Evolutionary conservation across 441 rosid species (phyloP).

Genomic region (Pelargonium exstipulatum): DNA sequence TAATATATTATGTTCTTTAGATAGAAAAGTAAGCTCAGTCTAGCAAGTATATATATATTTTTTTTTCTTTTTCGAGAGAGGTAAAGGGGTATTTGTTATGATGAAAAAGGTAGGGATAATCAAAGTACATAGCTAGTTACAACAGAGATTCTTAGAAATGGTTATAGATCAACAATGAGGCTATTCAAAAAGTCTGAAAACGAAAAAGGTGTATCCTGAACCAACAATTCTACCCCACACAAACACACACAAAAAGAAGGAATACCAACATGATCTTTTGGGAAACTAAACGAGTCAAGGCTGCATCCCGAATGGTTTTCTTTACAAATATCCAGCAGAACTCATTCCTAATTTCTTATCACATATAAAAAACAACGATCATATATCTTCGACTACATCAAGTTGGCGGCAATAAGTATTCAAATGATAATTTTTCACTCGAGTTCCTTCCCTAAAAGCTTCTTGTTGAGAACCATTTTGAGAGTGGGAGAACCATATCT

Average conservation of each 20-base stretch:
- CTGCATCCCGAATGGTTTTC: background rate
- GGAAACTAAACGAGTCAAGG: background rate
- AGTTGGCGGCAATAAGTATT: background rate
- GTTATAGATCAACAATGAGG: background rate
- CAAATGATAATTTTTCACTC: background rate
- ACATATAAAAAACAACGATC: background rate
- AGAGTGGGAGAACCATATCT: background rate
- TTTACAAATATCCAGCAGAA: background rate
- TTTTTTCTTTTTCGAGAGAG: too few relatives aligned
- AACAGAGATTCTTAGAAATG: background rate
- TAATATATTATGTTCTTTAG: background rate
- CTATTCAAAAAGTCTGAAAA: background rate
- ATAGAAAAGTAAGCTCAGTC: background rate
- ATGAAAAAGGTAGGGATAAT: background rate
- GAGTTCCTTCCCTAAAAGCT: background rate
- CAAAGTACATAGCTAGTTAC: background rate
- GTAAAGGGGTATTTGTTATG: background rate
- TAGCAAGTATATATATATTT: background rate
- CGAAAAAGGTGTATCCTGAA: background rate
- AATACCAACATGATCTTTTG: too few relatives aligned
- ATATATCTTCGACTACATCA: background rate
- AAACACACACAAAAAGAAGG: background rate
- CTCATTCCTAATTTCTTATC: background rate
- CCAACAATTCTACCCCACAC: background rate
- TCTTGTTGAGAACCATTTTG: background rate